Evolutionary conservation across 208 protist species (phyloP), one percentile per base, ranked within the genome.

Genomic region (Strigomonas culicis): DNA sequence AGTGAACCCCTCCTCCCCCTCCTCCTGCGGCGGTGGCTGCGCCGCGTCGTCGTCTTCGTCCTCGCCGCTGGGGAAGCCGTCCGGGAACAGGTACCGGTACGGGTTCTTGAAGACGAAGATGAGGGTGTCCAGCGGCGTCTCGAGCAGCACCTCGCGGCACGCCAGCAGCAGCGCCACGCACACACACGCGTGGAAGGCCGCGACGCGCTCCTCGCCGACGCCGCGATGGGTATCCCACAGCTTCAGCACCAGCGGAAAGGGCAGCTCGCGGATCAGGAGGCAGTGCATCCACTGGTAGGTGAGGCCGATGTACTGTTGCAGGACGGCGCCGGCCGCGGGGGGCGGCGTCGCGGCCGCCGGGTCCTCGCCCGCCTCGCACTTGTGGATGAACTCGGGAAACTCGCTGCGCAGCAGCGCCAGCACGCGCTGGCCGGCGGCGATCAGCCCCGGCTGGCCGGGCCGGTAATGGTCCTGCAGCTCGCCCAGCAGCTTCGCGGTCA

Each of bases 281-380:
- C 94, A 98, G 68, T 97, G 93, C 41, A 96, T 60, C 92, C 94
- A 98, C 59, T 91, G 85, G 68, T 95, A 96, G 68, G 90, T 92
- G 32, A 80, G 90, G 39, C 95, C 80, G 52, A 87, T 75, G 47
- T 96, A 79, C 0, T 74, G 59, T 36, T 95, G 59, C 10, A 77
- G 74, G 30, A 79, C 34, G 7, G 62, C 62, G 30, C 65, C 62
- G 3, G 17, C 0, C 34, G 52, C 22, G 58, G 3, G 17, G 1
- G 57, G 52, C 22, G 58, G 59, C 0, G 64, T 55, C 43, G 63
- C 62, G 2, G 75, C n/a, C n/a, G n/a, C n/a, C n/a, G n/a, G 13
- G 17, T 58, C 31, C 52, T 58, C 52, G 4, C 34, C 34, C 10
- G 4, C 7, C 17, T 58, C 52, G 30, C 52, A 58, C 52, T 21